Evolutionary conservation across 805 yeast species (phyloP).

Genomic region (Starmerella davenportii): DNA sequence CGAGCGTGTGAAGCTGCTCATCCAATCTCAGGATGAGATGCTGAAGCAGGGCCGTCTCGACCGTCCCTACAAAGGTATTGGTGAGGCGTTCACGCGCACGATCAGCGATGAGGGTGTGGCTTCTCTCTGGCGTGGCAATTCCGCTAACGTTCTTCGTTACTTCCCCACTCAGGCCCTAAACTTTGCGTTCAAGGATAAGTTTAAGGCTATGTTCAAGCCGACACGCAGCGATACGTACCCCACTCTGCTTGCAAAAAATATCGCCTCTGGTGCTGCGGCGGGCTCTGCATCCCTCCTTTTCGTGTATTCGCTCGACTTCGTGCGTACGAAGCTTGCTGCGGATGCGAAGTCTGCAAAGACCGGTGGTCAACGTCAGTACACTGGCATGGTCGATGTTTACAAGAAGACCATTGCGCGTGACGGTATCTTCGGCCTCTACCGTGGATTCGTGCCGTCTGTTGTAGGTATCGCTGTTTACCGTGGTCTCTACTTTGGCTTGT

Average conservation of each 20-base stretch:
- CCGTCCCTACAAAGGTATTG: slow-evolving; percentile 68
- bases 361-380: slow-evolving; percentile 76
- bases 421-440: slow-evolving; percentile 92
- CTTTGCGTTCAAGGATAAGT: slow-evolving; percentile 89
- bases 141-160: slow-evolving; percentile 91
- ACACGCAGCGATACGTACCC: slow-evolving; percentile 76
- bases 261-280: slow-evolving; percentile 93
- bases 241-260: slow-evolving; percentile 82
- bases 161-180: slow-evolving; percentile 96
- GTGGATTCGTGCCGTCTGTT: slow-evolving; percentile 96
- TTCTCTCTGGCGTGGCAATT: slow-evolving; percentile 96
- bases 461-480: slow-evolving; percentile 92
- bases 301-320: slow-evolving; percentile 88
- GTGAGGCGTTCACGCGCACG: slow-evolving; percentile 82
- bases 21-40: slow-evolving; percentile 94
- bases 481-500: slow-evolving; percentile 93
- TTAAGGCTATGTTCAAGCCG: slow-evolving; percentile 83
- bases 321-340: slow-evolving; percentile 94
- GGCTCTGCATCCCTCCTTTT: slow-evolving; percentile 82
- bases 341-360: slow-evolving; percentile 63
- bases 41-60: slow-evolving; percentile 85
- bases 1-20: slow-evolving; percentile 83
- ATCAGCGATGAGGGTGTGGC: slow-evolving; percentile 75
- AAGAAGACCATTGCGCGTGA: slow-evolving; percentile 81
- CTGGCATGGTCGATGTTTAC: slow-evolving; percentile 88